These are phyloP conservation scores for Cryptosporidium bovis DNA, from an alignment of 169 alveolate species.

Conservation along the genomic window DNA sequence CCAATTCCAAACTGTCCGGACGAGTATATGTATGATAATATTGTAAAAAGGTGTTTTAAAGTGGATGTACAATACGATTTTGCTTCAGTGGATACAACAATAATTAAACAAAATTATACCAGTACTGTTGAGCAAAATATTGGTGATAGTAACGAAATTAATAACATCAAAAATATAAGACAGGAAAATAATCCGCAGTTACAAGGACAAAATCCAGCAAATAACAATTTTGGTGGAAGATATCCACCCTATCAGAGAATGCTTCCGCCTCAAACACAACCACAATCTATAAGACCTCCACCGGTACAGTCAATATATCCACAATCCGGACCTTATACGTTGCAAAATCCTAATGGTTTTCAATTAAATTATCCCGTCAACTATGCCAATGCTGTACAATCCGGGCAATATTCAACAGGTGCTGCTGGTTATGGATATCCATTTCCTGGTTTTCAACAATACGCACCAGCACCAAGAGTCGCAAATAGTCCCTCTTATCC, in stretches of 20 bases:
- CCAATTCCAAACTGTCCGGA: conserved; percentile 74
- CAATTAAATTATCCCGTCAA: background rate
- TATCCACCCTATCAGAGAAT: conserved; percentile 53
- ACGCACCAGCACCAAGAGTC: conserved; percentile 71
- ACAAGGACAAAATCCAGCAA: conserved; percentile 7
- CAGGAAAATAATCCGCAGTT: conserved; percentile 15
- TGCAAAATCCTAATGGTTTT: conserved; percentile 18
- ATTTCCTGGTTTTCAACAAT: conserved; percentile 70
- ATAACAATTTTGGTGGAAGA: conserved; percentile 9
- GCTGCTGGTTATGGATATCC: conserved; percentile 74
- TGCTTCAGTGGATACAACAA: conserved; percentile 53
- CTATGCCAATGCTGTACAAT: background rate
- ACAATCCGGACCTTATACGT: conserved; percentile 10
- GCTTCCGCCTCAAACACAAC: conserved; percentile 68
- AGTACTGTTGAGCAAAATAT: conserved; percentile 23
- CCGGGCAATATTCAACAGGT: conserved; percentile 25
- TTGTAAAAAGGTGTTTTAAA: conserved; percentile 63
- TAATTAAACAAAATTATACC: conserved; percentile 38
- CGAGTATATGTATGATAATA: conserved; percentile 52
- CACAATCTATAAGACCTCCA: conserved; percentile 66
- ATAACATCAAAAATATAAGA: background rate
- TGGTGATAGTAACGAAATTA: background rate
- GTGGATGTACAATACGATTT: conserved; percentile 63
- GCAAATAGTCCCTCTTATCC: conserved; percentile 63
- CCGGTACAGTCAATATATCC: conserved; percentile 49